Percentiles rank a stretch among this genome's conserved stretches.
Evolutionary conservation across 2,329 filamentous ascomycete species (phyloP).

Genomic region (Cadophora luteo-olivacea): DNA sequence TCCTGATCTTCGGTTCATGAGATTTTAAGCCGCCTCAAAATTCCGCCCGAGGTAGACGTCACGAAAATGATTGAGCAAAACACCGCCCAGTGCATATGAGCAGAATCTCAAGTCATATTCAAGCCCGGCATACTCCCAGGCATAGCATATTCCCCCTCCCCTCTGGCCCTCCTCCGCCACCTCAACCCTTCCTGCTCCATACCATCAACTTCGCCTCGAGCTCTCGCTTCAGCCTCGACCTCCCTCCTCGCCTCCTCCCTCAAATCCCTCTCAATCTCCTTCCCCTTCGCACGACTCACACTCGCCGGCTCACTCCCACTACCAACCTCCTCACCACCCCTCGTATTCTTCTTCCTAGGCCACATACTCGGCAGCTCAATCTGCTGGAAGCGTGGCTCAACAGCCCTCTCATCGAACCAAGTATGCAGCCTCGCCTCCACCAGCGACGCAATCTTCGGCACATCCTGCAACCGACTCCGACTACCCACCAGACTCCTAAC

Average conservation of each 20-base stretch:
- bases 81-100: neutral
- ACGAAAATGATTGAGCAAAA: neutral
- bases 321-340: constrained; percentile 70
- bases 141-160: constrained; percentile 45
- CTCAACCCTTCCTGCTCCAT: constrained; percentile 44
- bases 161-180: constrained; percentile 45
- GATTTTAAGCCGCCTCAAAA: neutral
- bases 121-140: constrained; percentile 46
- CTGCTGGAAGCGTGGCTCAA: constrained; percentile 86
- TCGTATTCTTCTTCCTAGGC: constrained; percentile 84
- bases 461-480: constrained; percentile 80
- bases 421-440: constrained; percentile 80
- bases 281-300: constrained; percentile 60
- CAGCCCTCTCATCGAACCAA: constrained; percentile 88
- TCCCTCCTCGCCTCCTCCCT: constrained; percentile 58
- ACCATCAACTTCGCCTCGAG: constrained; percentile 39
- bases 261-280: constrained; percentile 57
- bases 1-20: too few species aligned
- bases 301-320: constrained; percentile 46
- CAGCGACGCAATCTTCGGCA: constrained; percentile 86
- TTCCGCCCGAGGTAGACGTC: neutral
- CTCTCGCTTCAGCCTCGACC: constrained; percentile 51
- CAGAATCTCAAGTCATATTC: constrained; percentile 34
- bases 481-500: constrained; percentile 81
- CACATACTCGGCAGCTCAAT: constrained; percentile 83